Evolutionary conservation across 1,284 basidiomycete species (phyloP).

Genomic region (Sporisorium exsertum): DNA sequence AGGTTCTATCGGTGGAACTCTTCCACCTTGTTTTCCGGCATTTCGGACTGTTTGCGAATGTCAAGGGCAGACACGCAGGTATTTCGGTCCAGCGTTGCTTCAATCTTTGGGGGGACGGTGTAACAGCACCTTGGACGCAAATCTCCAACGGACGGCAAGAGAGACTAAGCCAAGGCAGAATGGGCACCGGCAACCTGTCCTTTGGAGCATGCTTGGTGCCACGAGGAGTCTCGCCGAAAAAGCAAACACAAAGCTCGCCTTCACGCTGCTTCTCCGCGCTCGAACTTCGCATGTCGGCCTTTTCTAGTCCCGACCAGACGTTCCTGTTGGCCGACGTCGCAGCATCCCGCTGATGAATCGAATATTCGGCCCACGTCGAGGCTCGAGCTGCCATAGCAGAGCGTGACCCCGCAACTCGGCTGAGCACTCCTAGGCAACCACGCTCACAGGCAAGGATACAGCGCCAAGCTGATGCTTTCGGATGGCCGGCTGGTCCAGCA

Average conservation of each 20-base stretch:
- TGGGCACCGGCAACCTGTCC: conserved; percentile 21
- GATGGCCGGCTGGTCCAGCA: too few species aligned
- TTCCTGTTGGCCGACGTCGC: background rate
- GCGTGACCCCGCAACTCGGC: too few species aligned
- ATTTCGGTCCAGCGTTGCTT: background rate
- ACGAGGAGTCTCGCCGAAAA: conserved; percentile 27
- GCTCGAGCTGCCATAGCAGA: too few species aligned
- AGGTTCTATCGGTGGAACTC: background rate
- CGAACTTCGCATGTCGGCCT: conserved; percentile 7
- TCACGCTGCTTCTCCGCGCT: background rate
- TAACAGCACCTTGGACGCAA: background rate
- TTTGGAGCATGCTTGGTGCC: background rate
- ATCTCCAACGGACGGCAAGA: background rate
- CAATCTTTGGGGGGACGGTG: background rate
- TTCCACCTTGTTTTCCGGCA: background rate
- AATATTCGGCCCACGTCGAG: too few species aligned
- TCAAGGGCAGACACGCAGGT: background rate
- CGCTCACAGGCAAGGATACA: too few species aligned
- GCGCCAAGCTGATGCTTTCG: too few species aligned
- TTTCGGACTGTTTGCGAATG: background rate
- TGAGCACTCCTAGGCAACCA: too few species aligned
- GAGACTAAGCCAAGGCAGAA: background rate
- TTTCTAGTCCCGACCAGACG: conserved; percentile 12
- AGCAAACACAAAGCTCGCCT: background rate
- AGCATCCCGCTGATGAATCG: too few species aligned